phyloP scores from a whole-genome alignment of 805 yeast species.

The Alloascoidea hylecoeti region DNA sequence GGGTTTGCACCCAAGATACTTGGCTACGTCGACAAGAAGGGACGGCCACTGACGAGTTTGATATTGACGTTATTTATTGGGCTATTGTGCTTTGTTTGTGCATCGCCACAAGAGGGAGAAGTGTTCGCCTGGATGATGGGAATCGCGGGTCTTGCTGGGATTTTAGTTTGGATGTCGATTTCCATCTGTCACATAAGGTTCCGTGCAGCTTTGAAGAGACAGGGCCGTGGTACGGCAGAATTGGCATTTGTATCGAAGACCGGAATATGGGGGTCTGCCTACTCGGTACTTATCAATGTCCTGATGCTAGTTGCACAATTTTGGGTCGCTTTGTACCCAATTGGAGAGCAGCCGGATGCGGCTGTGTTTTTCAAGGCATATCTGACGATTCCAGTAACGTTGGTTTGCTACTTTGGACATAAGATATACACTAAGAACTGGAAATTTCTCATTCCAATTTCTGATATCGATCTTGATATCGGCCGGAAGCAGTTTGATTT shows the following conservation, averaged over 20 bases:
- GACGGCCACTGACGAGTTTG: constrained; percentile 45
- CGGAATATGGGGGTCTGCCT: constrained; percentile 43
- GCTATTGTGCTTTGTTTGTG: constrained; percentile 32
- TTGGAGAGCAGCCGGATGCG: constrained; percentile 32
- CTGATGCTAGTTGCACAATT: constrained; percentile 47
- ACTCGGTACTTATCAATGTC: constrained; percentile 33
- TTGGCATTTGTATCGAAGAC: constrained; percentile 38
- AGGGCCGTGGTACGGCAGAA: constrained; percentile 45
- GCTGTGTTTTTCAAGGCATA: constrained; percentile 61
- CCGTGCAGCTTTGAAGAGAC: constrained; percentile 45
- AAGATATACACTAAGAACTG: constrained; percentile 29
- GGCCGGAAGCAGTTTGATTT: constrained; percentile 37
- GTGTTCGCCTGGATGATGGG: constrained; percentile 57
- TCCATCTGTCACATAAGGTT: constrained; percentile 41
- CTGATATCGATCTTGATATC: constrained; percentile 42
- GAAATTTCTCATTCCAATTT: constrained; percentile 33
- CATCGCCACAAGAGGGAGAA: constrained; percentile 26
- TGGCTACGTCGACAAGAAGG: constrained; percentile 43
- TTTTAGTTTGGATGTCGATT: constrained; percentile 45
- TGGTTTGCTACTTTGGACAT: constrained; percentile 43
- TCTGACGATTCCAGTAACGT: constrained; percentile 45
- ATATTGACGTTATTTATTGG: constrained; percentile 32
- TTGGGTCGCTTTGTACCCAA: constrained; percentile 53
- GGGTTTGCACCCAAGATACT: too few relatives aligned
- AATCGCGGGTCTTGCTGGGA: constrained; percentile 52